Conservation (phyloP, 2,329 filamentous ascomycete genomes). For the Ophiostoma triangulosporum region DNA sequence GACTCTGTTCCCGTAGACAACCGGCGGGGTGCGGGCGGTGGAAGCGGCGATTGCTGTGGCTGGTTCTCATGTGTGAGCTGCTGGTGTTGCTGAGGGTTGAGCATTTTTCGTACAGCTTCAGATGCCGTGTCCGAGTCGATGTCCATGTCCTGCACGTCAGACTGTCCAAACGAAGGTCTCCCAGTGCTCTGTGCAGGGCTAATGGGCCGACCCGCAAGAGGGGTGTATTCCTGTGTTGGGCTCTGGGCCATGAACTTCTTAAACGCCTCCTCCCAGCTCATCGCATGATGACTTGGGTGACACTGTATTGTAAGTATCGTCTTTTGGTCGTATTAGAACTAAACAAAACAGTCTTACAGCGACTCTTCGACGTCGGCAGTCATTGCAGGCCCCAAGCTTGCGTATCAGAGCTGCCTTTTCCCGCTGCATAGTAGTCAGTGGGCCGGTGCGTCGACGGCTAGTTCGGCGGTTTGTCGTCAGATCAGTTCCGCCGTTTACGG, state of each 20-base stretch:
- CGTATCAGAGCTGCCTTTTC: conserved; percentile 46
- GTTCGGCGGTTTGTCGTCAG: conserved; percentile 38
- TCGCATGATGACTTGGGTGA: conserved; percentile 44
- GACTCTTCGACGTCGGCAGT: conserved; percentile 24
- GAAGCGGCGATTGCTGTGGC: conserved; percentile 4
- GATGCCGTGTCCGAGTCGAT: conserved; percentile 28
- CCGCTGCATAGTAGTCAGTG: conserved; percentile 43
- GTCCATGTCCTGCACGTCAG: conserved; percentile 40
- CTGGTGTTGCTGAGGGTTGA: conserved; percentile 4
- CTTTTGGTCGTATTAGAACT: neutral
- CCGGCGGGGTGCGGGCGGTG: conserved; percentile 22
- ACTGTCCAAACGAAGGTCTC: conserved; percentile 27
- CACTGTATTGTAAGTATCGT: conserved; percentile 26
- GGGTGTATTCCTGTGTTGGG: conserved; percentile 37
- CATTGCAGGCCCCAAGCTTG: conserved; percentile 43
- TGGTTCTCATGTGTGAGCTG: neutral
- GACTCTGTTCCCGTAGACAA: conserved; percentile 27
- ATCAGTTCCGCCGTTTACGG: conserved; percentile 41
- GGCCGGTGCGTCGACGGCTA: conserved; percentile 45
- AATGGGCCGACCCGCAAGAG: conserved; percentile 19
- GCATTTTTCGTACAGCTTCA: conserved; percentile 7
- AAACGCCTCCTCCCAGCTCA: conserved; percentile 47
- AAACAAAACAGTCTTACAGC: conserved; percentile 3
- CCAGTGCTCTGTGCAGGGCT: conserved; percentile 29
- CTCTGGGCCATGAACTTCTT: conserved; percentile 41